Evolutionary conservation across 2,329 filamentous ascomycete species (phyloP).

Genomic region (Colletotrichum graminicola): DNA sequence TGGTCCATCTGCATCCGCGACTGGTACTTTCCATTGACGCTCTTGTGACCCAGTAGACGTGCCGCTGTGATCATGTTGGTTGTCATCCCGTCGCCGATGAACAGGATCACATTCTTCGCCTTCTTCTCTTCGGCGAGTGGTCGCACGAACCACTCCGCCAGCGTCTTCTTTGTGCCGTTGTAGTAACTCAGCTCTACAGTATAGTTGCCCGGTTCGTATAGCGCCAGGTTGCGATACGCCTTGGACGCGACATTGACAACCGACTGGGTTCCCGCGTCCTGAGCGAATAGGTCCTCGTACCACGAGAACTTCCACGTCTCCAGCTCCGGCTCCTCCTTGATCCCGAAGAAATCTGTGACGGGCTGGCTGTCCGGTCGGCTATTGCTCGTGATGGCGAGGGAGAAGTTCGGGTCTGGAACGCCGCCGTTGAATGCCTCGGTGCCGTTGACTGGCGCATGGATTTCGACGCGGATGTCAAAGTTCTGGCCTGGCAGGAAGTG

Average conservation of each 20-base stretch:
- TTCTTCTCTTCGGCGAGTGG: constrained; percentile 76
- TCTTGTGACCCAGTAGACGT: constrained; percentile 83
- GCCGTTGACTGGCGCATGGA: constrained; percentile 85
- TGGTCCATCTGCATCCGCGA: constrained; percentile 81
- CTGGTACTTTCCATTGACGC: constrained; percentile 86
- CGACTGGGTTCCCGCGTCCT: constrained; percentile 75
- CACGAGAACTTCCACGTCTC: constrained; percentile 87
- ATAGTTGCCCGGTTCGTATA: constrained; percentile 85
- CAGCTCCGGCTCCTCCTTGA: constrained; percentile 80
- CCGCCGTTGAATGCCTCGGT: constrained; percentile 78
- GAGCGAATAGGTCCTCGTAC: constrained; percentile 86
- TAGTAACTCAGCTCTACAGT: constrained; percentile 82
- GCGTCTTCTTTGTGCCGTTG: constrained; percentile 72
- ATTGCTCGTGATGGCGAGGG: constrained; percentile 78
- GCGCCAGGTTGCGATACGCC: constrained; percentile 78
- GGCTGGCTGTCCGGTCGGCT: constrained; percentile 61
- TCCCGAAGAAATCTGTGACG: constrained; percentile 75
- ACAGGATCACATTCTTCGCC: constrained; percentile 87
- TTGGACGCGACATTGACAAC: constrained; percentile 85
- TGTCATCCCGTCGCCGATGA: constrained; percentile 79
- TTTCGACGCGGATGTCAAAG: constrained; percentile 86
- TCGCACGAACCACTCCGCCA: constrained; percentile 81
- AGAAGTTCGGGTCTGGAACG: constrained; percentile 79
- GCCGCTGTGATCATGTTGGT: constrained; percentile 85
- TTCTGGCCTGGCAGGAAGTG: constrained; percentile 87